Conservation (phyloP, 2,329 filamentous ascomycete genomes). For the Botrytis fabae region DNA sequence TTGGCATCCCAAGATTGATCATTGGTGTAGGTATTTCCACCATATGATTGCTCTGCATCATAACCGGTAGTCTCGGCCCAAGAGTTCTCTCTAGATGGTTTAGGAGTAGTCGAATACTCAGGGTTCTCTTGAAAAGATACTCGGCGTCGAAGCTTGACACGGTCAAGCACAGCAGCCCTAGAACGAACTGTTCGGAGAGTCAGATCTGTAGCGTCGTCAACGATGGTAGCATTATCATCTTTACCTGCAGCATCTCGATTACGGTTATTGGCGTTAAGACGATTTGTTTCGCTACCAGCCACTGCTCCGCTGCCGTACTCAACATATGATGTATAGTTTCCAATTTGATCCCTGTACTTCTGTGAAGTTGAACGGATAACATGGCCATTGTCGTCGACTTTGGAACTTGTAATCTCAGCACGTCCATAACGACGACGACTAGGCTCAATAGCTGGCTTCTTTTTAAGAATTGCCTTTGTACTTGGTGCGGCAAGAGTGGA, state of each 20-base stretch:
- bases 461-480: background rate
- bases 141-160: background rate
- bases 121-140: background rate
- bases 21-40: background rate
- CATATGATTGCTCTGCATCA: background rate
- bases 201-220: slow-evolving; percentile 14
- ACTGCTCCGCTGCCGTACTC: background rate
- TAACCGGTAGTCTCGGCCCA: background rate
- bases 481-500: background rate
- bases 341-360: background rate
- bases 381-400: background rate
- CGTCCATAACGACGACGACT: background rate
- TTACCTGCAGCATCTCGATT: background rate
- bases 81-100: background rate
- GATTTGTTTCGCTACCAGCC: background rate
- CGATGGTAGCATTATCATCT: background rate
- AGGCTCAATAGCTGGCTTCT: background rate
- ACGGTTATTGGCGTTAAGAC: background rate
- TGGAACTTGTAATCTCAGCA: background rate
- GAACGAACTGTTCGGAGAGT: slow-evolving; percentile 12
- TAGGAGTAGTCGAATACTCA: slow-evolving; percentile 1
- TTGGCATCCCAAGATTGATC: slow-evolving; percentile 9
- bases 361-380: background rate
- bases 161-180: background rate
- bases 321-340: background rate